These are phyloP conservation scores for Naegleria lovaniensis DNA, from an alignment of 208 protist genomes.

Conservation along the genomic window DNA sequence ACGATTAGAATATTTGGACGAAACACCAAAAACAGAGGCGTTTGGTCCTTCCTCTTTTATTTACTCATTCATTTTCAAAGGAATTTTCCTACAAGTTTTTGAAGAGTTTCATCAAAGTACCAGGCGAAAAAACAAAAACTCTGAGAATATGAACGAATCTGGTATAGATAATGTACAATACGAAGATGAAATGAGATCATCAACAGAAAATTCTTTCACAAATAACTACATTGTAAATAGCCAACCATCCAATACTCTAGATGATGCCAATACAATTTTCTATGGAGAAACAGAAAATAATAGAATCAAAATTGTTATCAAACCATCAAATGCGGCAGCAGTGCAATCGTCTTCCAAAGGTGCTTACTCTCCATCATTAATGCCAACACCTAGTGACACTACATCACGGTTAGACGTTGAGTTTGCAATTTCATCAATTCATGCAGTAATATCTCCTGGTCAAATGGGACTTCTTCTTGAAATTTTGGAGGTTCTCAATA, in stretches of 20 bases:
- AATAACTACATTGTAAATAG: background rate
- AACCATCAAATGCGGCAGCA: background rate
- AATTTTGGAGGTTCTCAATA: background rate
- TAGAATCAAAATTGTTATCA: background rate
- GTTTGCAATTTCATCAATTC: background rate
- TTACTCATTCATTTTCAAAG: slow-evolving; percentile 19
- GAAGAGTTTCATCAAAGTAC: background rate
- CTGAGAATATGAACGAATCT: background rate
- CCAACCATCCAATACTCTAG: background rate
- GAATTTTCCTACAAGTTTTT: slow-evolving; percentile 19
- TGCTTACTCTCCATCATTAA: no score
- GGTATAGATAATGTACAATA: background rate
- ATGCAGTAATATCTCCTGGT: background rate
- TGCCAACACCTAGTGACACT: background rate
- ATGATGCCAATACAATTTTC: slow-evolving; percentile 9
- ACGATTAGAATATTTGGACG: slow-evolving; percentile 5
- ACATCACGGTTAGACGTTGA: background rate
- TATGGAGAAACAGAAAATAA: slow-evolving; percentile 18
- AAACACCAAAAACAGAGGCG: background rate
- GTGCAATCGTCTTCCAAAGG: background rate
- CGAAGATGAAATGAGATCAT: background rate
- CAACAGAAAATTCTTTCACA: background rate
- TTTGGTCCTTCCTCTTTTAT: background rate
- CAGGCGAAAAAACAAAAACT: background rate
- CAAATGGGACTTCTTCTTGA: slow-evolving; percentile 3